Evolutionary conservation across 2,329 filamentous ascomycete genomes (phyloP).

Genomic region (Fusarium falciforme): DNA sequence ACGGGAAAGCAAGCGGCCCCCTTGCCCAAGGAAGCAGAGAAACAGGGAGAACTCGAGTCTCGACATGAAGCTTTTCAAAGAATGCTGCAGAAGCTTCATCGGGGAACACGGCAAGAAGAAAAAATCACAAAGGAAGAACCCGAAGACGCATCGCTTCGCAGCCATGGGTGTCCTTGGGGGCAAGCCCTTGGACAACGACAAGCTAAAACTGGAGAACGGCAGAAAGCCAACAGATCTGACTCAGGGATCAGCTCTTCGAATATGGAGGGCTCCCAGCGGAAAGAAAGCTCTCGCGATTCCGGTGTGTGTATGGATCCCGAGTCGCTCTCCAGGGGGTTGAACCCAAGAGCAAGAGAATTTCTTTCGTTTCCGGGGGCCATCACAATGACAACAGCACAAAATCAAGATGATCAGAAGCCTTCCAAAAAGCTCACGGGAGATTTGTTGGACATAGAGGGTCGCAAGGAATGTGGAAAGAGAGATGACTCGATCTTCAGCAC

Average conservation of each 20-base stretch:
- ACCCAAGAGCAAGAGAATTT: slow-evolving; percentile 50
- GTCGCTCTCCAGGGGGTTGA: slow-evolving; percentile 37
- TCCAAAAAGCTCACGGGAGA: neutral
- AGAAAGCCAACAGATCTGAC: slow-evolving; percentile 7
- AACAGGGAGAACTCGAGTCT: slow-evolving; percentile 13
- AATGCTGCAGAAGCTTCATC: slow-evolving; percentile 44
- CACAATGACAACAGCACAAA: neutral
- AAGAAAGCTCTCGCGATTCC: slow-evolving; percentile 34
- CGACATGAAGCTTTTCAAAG: slow-evolving; percentile 42
- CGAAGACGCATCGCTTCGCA: neutral
- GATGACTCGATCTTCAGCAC: neutral
- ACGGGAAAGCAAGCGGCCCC: neutral
- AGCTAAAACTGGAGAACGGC: neutral
- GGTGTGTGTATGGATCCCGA: slow-evolving; percentile 20
- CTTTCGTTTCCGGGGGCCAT: slow-evolving; percentile 41
- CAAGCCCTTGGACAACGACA: neutral
- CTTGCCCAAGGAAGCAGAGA: neutral
- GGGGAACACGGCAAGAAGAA: neutral
- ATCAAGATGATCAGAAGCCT: neutral
- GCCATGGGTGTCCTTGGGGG: slow-evolving; percentile 9
- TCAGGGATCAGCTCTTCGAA: slow-evolving; percentile 12
- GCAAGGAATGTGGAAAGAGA: neutral
- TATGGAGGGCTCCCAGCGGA: neutral
- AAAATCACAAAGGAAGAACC: slow-evolving; percentile 1
- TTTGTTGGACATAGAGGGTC: neutral